Base-by-base conservation (phyloP, 2,329 filamentous ascomycete species). In the Botrytis aclada region DNA sequence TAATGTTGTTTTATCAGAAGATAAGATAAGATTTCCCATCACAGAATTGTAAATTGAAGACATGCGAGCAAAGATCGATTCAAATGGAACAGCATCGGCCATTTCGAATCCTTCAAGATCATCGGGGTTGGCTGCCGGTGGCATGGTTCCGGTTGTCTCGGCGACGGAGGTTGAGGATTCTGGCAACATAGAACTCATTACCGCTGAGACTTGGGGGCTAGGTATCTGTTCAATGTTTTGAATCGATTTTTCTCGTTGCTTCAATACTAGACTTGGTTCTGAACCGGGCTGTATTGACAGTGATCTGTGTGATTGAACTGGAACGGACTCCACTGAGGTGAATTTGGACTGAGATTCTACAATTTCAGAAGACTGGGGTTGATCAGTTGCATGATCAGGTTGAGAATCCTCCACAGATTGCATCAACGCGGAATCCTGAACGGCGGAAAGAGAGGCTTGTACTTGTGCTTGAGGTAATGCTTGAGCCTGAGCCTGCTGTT, bases 21-120 rank as follows among this genome's bases (percentile, higher is more conserved):
- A 77, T 3, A 81, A 64, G 37, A 80, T 43, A 10, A 81, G 69
- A 56, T 80, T 80, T 22, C 80, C 80, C 20, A 75, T 72, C 39
- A 60, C 37, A 16, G 72, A 70, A 39, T 78, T 69, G 37, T 76
- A 78, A 37, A 75, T 66, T 58, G 76, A 77, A 41, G 76, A 37
- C 37, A 81, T 73, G 45, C 75, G 74, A n/a, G 70, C 61, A 14
- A 71, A 63, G 25, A 69, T 72, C 43, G 75, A 74, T 18, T 76
- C 65, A 62, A 78, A 56, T 3, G 65, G 20, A 16, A 77, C 41
- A n/a, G 70, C 41, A 45, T 76, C 75, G 6, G 76, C 76, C 25
- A 51, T 69, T 10, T 69, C 67, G 20, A 72, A 69, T n/a, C 25
- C 41, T 61, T 60, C 70, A n/a, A 69, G 41, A 32, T 72, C 51